Evolutionary conservation across 176 grass and related monocot genomes (phyloP).

Genomic region (Triticum timopheevii): DNA sequence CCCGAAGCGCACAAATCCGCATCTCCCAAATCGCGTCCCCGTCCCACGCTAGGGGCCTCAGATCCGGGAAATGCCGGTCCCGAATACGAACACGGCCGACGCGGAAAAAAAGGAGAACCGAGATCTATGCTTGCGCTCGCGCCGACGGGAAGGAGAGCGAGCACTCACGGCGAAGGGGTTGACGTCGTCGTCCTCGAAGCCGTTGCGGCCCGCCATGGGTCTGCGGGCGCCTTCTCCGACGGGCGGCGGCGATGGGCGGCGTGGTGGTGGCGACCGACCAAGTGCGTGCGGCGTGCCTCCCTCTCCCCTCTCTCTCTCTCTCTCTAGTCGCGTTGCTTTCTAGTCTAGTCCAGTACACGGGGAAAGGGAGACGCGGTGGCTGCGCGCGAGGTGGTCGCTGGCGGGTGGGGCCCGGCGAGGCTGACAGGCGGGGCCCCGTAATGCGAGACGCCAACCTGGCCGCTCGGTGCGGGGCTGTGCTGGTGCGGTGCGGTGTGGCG

Average conservation of each 20-base stretch:
- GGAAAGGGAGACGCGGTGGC: slow-evolving; percentile 8
- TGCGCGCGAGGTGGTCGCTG: neutral
- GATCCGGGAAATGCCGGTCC: neutral
- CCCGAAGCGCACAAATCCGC: slow-evolving; percentile 12
- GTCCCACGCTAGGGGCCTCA: too few relatives aligned
- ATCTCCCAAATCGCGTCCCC: neutral
- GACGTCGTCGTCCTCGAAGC: slow-evolving; percentile 88
- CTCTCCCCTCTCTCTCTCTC: too few relatives aligned
- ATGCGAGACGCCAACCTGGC: slow-evolving; percentile 25
- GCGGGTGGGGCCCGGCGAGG: slow-evolving; percentile 8
- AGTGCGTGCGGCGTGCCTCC: slow-evolving; percentile 13
- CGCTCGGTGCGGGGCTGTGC: slow-evolving; percentile 4
- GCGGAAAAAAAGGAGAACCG: neutral
- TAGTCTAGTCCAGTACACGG: neutral
- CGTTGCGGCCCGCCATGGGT: slow-evolving; percentile 85
- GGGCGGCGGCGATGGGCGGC: neutral
- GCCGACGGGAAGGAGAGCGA: neutral
- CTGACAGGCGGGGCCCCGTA: neutral
- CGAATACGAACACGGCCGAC: neutral
- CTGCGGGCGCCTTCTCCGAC: neutral
- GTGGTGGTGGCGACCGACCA: slow-evolving; percentile 31
- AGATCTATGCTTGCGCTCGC: slow-evolving; percentile 29
- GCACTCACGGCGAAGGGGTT: slow-evolving; percentile 90
- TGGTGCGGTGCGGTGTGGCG: neutral
- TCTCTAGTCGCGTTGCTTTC: slow-evolving; percentile 15